Evolutionary conservation across 768 basidiomycete species (phyloP), one percentile per base, ranked within the genome.

Genomic region (Paxillus involutus): DNA sequence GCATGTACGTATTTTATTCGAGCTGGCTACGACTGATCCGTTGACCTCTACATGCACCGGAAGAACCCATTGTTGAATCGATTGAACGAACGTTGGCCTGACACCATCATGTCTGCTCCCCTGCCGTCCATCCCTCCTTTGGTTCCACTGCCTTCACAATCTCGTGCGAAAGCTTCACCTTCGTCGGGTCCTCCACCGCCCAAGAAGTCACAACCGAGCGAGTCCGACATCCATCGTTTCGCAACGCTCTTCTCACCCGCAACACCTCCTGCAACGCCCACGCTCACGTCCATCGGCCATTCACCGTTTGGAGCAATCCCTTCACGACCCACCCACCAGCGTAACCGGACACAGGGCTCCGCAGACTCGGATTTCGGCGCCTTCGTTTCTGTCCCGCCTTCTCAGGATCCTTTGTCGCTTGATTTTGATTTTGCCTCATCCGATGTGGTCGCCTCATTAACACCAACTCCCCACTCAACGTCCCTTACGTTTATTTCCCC

Each of bases 341-440:
- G 53, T 16, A 61, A 44, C 48, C 60, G 58, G 19, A 56, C 63
- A 0, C 59, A 47, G 30, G 45, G 54, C 11, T 73, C 74, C 11
- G 55, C 73, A 6, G 76, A 77, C 59, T 79, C 79, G 0, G 84
- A 86, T 17, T 85, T 85, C 61, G 84, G 84, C 10, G 72, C 82
- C 0, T 86, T 86, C 48, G 80, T 87, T 2, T 80, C 80, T 4
- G 83, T 86, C 1, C 72, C 80, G 0, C 69, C 78, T 0, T 61
- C 72, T 9, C 78, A 84, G 35, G 82, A 86, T 54, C 83, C 84
- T 64, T 40, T 65, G 43, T 14, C 54, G 12, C 48, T 41, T 24
- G 49, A 46, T 1, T 39, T 36, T 39, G 21, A 48, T 14, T n/a
- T 16, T 13, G 14, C 49, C 11, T n/a, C 21, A 2, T 24, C n/a